phyloP scores from a whole-genome alignment of 2,329 filamentous ascomycete genomes.

The Lasiodiplodia sp. region DNA sequence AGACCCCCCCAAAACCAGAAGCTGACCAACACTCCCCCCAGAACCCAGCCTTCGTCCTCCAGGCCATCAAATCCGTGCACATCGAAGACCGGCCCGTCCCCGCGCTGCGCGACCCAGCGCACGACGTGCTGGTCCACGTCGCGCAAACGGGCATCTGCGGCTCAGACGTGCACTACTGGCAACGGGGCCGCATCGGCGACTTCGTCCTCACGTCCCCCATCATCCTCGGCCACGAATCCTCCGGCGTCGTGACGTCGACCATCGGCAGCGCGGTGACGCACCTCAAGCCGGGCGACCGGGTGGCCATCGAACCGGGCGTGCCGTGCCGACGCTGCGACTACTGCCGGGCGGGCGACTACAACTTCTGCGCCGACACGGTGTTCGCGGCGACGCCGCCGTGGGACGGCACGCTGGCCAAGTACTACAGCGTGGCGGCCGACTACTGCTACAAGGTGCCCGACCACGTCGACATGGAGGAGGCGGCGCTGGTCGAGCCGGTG shows the following conservation, averaged over 20 bases:
- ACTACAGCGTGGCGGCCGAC: slow-evolving; percentile 37
- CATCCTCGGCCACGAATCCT: slow-evolving; percentile 36
- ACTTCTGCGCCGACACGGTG: slow-evolving; percentile 32
- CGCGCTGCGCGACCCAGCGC: slow-evolving; percentile 31
- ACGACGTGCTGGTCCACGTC: slow-evolving; percentile 31
- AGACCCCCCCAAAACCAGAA: background rate
- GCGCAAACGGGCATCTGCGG: slow-evolving; percentile 33
- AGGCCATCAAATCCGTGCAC: slow-evolving; percentile 52
- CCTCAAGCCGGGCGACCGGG: slow-evolving; percentile 34
- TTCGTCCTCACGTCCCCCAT: slow-evolving; percentile 33
- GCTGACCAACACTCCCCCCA: background rate
- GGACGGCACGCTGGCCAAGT: slow-evolving; percentile 39
- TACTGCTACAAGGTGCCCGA: slow-evolving; percentile 40
- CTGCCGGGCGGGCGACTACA: slow-evolving; percentile 32
- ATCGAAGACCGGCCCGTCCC: slow-evolving; percentile 56
- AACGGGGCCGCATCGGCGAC: slow-evolving; percentile 32
- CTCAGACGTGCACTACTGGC: slow-evolving; percentile 33
- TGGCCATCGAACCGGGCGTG: slow-evolving; percentile 37
- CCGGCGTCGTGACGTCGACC: slow-evolving; percentile 31
- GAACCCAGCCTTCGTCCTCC: slow-evolving; percentile 59
- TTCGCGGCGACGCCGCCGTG: slow-evolving; percentile 35
- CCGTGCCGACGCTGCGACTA: slow-evolving; percentile 33
- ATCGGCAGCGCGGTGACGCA: slow-evolving; percentile 32
- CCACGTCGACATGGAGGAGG: slow-evolving; percentile 38
- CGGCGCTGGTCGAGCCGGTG: slow-evolving; percentile 39